Evolutionary conservation across 768 basidiomycete species (phyloP), one percentile per base, ranked within the genome.

Genomic region (Trametes cinnabarina): DNA sequence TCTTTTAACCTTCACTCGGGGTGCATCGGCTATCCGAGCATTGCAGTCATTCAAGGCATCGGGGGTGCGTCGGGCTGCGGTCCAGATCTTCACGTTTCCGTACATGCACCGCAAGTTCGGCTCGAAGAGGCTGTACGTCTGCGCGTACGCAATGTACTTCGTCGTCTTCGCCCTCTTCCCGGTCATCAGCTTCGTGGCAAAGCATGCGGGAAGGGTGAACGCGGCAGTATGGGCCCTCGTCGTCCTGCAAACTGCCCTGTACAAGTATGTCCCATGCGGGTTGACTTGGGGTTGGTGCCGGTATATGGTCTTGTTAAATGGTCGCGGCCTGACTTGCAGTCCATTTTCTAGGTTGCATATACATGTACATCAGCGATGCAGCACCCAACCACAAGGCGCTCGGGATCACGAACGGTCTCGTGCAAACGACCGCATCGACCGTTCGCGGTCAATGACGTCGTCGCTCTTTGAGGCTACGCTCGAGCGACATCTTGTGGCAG

Each of bases 381-480:
- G 63, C 65, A 3, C 71, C 68, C 1, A 66, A 47, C 28, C 56
- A 60, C 35, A 49, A 58, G 22, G 59, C 78, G 11, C 69, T 87
- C 12, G 83, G 80, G 1, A 72, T 80, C 4, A 74, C 76, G 11
- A 83, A 82, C 56, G 82, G 82, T 6, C 62, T 84, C 34, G 81
- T 76, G 2, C 83, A 86, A 66, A 81, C 80, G 65, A 66, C 77
- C 3, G 72, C 72, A 3, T 82, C 78, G 1, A 69, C 74, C 5
- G 73, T 76, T 63, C 74, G 84, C 34, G 72, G 80, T 0, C 79
- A 8, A 63, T 78, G 17, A 74, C 82, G 1, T 77, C 81, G 1
- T 83, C 83, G 0, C 66, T 85, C 11, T 85, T 82, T 63, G 77
- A 83, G 0, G 55, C 79, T 0, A 80, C 81, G 0, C 51, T 79